Evolutionary conservation across 164 flowering plant genomes (phyloP).

Genomic region (Tetrastigma voinierianum): DNA sequence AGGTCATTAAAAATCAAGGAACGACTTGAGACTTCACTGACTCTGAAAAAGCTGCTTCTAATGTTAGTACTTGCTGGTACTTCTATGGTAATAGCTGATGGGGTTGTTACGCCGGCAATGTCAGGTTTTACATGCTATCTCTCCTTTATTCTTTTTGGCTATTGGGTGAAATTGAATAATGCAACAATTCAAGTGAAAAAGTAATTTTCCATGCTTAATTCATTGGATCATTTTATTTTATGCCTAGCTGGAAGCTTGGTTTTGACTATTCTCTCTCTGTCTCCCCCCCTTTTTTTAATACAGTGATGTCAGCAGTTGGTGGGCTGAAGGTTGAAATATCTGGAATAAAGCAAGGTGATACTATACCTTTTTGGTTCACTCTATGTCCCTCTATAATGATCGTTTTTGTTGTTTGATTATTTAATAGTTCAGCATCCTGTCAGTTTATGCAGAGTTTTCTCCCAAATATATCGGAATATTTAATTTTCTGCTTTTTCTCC

Average conservation of each 20-base stretch:
- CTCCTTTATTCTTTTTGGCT: background rate
- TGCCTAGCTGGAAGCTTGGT: background rate
- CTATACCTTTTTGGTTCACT: background rate
- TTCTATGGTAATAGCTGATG: slow-evolving; percentile 95
- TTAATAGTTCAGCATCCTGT: background rate
- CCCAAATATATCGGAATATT: background rate
- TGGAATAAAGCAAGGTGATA: slow-evolving; percentile 69
- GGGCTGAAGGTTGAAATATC: slow-evolving; percentile 84
- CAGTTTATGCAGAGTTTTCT: background rate
- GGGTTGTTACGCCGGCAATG: slow-evolving; percentile 98
- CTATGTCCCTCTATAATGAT: too few relatives aligned
- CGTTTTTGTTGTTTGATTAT: background rate
- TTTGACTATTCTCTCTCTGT: background rate
- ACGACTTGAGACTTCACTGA: slow-evolving; percentile 72
- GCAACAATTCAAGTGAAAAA: background rate
- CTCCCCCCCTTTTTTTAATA: slow-evolving; percentile 21
- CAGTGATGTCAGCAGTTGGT: slow-evolving; percentile 94
- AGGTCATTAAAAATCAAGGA: slow-evolving; percentile 94
- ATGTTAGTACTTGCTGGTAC: slow-evolving; percentile 93
- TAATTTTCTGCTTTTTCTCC: background rate
- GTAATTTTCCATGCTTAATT: background rate
- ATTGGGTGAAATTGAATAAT: background rate
- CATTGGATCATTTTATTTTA: background rate
- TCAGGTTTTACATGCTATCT: slow-evolving; percentile 60
- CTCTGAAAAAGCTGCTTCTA: slow-evolving; percentile 79